phyloP scores from a whole-genome alignment of 306 rosid species.

The Citrullus mucosospermus region DNA sequence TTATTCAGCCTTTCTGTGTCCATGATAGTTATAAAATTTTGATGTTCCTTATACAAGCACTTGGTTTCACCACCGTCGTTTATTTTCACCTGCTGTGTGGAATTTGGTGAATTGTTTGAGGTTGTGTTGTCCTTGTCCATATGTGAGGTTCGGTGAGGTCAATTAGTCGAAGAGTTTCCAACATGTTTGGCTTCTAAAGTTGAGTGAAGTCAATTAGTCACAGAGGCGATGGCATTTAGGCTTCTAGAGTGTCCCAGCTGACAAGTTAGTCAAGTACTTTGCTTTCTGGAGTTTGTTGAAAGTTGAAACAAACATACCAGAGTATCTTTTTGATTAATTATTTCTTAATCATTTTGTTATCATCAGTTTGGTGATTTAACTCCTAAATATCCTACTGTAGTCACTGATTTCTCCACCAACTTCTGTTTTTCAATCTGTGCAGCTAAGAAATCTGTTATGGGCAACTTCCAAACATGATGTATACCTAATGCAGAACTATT shows the following conservation, averaged over 20 bases:
- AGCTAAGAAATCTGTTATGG: slow-evolving; percentile 88
- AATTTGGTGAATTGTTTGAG: not conserved
- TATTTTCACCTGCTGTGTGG: not conserved
- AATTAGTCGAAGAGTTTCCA: not conserved
- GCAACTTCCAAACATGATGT: slow-evolving; percentile 93
- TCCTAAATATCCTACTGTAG: not conserved
- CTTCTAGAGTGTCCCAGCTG: not conserved
- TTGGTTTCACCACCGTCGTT: not conserved
- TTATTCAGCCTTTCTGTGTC: not conserved
- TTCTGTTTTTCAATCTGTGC: slow-evolving; percentile 19
- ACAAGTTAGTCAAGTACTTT: not conserved
- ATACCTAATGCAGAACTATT: slow-evolving; percentile 80
- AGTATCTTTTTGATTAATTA: not conserved
- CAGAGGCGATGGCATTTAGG: not conserved
- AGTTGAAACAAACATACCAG: not conserved
- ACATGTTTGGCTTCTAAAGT: not conserved
- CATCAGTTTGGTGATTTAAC: not conserved
- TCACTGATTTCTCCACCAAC: slow-evolving; percentile 19
- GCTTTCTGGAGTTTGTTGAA: not conserved
- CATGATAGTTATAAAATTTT: not conserved
- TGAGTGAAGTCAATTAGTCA: not conserved
- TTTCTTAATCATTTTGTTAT: not conserved
- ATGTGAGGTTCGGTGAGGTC: not conserved
- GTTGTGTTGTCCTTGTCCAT: not conserved
- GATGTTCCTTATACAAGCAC: not conserved